These are phyloP conservation scores for Tremella fuciformis DNA, from an alignment of 768 basidiomycete genomes.

Conservation along the genomic window DNA sequence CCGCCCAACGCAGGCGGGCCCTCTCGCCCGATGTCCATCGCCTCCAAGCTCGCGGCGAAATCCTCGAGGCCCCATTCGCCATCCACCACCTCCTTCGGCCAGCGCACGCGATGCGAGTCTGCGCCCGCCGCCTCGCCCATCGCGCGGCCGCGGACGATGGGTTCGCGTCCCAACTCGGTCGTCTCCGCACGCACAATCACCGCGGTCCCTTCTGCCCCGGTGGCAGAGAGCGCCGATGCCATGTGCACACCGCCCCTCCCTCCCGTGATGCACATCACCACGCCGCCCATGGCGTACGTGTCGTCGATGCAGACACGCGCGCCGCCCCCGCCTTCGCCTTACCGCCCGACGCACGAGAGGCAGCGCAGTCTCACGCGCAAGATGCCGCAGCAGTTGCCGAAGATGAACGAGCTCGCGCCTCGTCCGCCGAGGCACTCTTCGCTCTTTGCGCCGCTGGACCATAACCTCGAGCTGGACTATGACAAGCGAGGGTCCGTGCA, in stretches of 20 bases:
- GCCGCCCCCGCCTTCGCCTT: slow-evolving; percentile 42
- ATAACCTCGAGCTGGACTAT: neutral
- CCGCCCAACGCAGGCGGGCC: slow-evolving; percentile 15
- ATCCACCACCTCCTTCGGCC: slow-evolving; percentile 36
- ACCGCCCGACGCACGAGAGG: slow-evolving; percentile 38
- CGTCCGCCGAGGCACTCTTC: slow-evolving; percentile 25
- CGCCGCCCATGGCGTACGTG: slow-evolving; percentile 43
- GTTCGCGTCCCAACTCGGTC: neutral
- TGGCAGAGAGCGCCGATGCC: neutral
- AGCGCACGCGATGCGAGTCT: slow-evolving; percentile 9
- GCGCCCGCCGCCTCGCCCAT: neutral
- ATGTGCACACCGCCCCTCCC: slow-evolving; percentile 23
- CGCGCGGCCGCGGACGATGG: neutral
- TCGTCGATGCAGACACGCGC: slow-evolving; percentile 30
- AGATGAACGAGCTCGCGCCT: slow-evolving; percentile 13
- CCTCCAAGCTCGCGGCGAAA: neutral
- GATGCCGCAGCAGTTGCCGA: slow-evolving; percentile 22
- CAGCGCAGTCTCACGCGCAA: slow-evolving; percentile 17
- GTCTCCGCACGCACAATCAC: neutral
- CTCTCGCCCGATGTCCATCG: slow-evolving; percentile 25
- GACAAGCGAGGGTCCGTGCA: neutral
- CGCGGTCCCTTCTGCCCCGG: neutral
- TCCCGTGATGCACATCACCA: slow-evolving; percentile 33
- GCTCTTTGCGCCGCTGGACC: slow-evolving; percentile 17
- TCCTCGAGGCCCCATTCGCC: slow-evolving; percentile 19